Base-by-base conservation (phyloP, 2,329 filamentous ascomycete species). In the Escovopsis weberi region DNA sequence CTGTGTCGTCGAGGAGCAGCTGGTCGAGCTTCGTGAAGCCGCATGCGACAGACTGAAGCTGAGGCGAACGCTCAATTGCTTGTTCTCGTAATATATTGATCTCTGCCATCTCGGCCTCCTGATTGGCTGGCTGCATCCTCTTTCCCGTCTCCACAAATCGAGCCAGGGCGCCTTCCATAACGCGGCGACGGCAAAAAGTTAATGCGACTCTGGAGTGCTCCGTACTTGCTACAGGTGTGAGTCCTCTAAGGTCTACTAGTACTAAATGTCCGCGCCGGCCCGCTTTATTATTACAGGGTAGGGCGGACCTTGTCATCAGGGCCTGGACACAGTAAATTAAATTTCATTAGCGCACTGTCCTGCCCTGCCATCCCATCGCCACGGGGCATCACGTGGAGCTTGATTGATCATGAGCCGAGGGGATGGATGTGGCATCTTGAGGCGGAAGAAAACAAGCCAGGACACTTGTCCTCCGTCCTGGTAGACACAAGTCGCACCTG, bases 161-260 rank as follows among this genome's bases (percentile, higher is more conserved):
- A 23, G 23, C 4, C 23, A 23, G 23, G 23, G 23, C 23, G 10
- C 32, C n/a, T 26, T 9, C 1, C 35, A 8, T 32, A 12, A 12
- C 2, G 23, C 41, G 44, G 34, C 5, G 38, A 2, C 56, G 59
- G 59, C 39, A 38, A 51, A 57, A 58, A 38, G 15, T 50, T 61
- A 47, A 46, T 51, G 45, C 55, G 48, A 11, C 10, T 46, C 23
- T 12, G 23, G 6, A 6, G 23, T 23, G 6, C 23, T 23, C 23
- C 23, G 23, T 23, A 23, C 23, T 23, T 2, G 4, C 4, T 23
- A 23, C 15, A 15, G 15, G 15, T 15, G 15, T 15, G 15, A 15
- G 15, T 15, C 15, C 15, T 15, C 15, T 2, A 15, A 15, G 15
- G 2, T 2, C 15, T 15, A 15, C 15, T 15, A n/a, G n/a, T n/a